These are phyloP conservation scores for Cydonia oblonga DNA, from an alignment of 331 rosid species.

Conservation along the genomic window DNA sequence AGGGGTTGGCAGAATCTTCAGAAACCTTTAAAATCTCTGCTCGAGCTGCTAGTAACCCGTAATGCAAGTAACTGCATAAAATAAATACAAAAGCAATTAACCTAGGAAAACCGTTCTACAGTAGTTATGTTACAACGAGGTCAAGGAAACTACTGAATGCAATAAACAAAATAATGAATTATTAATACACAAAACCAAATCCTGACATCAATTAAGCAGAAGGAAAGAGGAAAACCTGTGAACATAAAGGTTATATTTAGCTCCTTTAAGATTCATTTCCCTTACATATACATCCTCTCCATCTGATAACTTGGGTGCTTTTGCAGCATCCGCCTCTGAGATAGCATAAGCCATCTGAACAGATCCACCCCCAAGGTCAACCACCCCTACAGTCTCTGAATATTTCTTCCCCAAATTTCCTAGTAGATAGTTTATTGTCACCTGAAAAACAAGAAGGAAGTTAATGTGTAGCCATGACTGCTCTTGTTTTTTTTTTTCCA, in stretches of 20 bases:
- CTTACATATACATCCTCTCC: slow-evolving; percentile 62
- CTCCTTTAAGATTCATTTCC: slow-evolving; percentile 80
- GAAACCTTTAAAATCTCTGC: slow-evolving; percentile 81
- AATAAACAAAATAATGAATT: neutral
- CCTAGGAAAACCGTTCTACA: neutral
- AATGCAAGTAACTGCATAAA: slow-evolving; percentile 70
- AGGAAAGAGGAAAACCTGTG: slow-evolving; percentile 64
- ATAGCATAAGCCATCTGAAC: slow-evolving; percentile 99
- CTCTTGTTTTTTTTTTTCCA: neutral
- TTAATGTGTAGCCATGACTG: neutral
- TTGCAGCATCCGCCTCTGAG: slow-evolving; percentile 63
- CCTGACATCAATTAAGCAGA: slow-evolving; percentile 8
- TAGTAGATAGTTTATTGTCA: slow-evolving; percentile 79
- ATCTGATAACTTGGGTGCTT: slow-evolving; percentile 48
- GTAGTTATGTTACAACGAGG: neutral
- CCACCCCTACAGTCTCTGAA: slow-evolving; percentile 83
- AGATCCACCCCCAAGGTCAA: slow-evolving; percentile 99
- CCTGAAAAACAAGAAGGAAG: slow-evolving; percentile 38
- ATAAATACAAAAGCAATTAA: slow-evolving; percentile 16
- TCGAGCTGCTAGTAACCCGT: slow-evolving; percentile 93
- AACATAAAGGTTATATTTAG: slow-evolving; percentile 72
- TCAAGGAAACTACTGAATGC: neutral
- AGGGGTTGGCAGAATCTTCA: slow-evolving; percentile 60
- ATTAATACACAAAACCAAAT: neutral
- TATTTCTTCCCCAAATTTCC: slow-evolving; percentile 83